Evolutionary conservation across 2,329 filamentous ascomycete genomes (phyloP), one percentile per base, ranked within the genome.

Genomic region (Mycosphaerella arachidis): DNA sequence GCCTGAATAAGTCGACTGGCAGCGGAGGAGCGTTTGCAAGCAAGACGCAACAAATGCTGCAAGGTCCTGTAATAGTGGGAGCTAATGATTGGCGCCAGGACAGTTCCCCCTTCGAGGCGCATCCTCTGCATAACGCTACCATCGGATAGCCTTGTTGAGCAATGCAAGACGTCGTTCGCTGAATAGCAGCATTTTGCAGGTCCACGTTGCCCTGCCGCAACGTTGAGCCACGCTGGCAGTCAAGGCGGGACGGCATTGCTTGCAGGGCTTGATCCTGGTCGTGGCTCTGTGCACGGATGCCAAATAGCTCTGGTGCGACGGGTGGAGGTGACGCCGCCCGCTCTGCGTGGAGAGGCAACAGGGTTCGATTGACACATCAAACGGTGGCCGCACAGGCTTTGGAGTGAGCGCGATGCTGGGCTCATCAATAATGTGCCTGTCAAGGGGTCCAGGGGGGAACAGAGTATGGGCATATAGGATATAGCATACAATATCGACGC

Each of bases 221-320:
- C 53, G 35, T 45, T 55, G 37, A 43, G 16, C 35, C 53, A 45
- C 35, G 53, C 37, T 53, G 40, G 53, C 27, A 43, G 53, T 45
- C 53, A 37, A 55, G 53, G 40, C 53, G 53, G 40, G 40, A 46
- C 37, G 13, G 53, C 37, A 29, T 50, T 29, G 35, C 37, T 55
- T 29, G 53, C 35, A 29, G 18, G 20, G 53, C 37, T 45, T 12
- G 8, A 29, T 29, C 46, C 46, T n/a, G 29, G 46, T 50, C 46
- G 24, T 50, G 20, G 35, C 27, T 29, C 29, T 55, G 53, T 46
- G 53, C 53, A 29, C 35, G 53, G 35, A 40, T 55, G 53, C 53
- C 53, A 55, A 55, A 55, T 55, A 43, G 53, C 53, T 29, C 13
- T 46, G 53, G 53, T 55, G 40, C 53, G 29, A 55, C 53, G 30